Evolutionary conservation across 108 stramenopile species (phyloP), one percentile per base, ranked within the genome.

Genomic region (Craspedostauros australis): DNA sequence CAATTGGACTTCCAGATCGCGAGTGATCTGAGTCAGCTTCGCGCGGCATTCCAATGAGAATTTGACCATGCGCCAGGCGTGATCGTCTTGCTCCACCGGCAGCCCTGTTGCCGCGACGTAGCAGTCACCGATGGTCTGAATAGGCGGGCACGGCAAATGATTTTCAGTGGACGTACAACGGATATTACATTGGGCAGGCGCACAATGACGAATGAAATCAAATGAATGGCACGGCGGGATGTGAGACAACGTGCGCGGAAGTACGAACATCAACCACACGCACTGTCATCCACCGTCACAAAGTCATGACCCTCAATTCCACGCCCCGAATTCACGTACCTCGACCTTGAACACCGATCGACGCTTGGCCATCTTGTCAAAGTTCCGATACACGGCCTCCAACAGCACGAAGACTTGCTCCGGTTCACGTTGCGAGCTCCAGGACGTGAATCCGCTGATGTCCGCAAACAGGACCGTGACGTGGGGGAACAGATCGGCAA

Each of bases 91-190:
- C 9, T 47, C 37, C 20, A 50, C 59, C 5, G 59, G 59, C 6
- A 60, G 43, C 9, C 59, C 59, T 20, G 48, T 40, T 14, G 50
- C 59, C 19, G 59, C 59, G 27, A 60, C 48, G 34, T 60, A 60
- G 59, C 59, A 50, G 41, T 60, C 59, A 24, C 59, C 59, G 28
- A 50, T 49, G 5, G 54, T 54, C 21, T 54, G n/a, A n/a, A n/a
- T n/a, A n/a, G n/a, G n/a, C n/a, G n/a, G n/a, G n/a, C n/a, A n/a
- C n/a, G n/a, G n/a, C n/a, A n/a, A n/a, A n/a, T n/a, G n/a, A n/a
- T n/a, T n/a, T n/a, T n/a, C n/a, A n/a, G n/a, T n/a, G n/a, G n/a
- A n/a, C n/a, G n/a, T n/a, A n/a, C n/a, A n/a, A n/a, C n/a, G n/a
- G n/a, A n/a, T n/a, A n/a, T n/a, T n/a, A n/a, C n/a, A n/a, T n/a